phyloP scores from a whole-genome alignment of 1,139 yeast genomes.

The Maudiozyma humilis region DNA sequence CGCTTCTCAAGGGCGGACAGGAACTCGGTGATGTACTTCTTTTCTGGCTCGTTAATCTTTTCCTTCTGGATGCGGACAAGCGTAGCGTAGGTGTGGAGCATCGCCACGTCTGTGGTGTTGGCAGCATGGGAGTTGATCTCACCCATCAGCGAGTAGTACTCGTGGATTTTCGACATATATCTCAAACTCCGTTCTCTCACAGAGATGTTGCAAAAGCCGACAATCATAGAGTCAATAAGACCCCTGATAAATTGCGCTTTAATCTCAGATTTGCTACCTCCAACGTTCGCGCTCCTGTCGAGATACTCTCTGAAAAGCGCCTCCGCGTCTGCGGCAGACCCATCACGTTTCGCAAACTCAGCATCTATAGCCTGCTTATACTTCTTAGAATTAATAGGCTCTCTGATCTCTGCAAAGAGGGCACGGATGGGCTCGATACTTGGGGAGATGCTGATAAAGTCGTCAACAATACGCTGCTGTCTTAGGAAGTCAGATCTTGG shows the following conservation, averaged over 20 bases:
- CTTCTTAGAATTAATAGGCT: constrained; percentile 16
- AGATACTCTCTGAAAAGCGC: constrained; percentile 19
- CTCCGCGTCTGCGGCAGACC: constrained; percentile 20
- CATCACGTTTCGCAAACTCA: constrained; percentile 19
- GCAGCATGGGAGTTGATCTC: constrained; percentile 1
- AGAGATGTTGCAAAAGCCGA: constrained; percentile 3
- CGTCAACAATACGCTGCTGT: constrained; percentile 16
- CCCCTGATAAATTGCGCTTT: constrained; percentile 5
- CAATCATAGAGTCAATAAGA: constrained; percentile 2
- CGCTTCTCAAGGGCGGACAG: not conserved
- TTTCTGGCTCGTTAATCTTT: not conserved
- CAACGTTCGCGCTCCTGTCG: not conserved
- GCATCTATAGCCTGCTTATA: constrained; percentile 20
- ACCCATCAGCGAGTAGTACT: constrained; percentile 3
- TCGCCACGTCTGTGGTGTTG: not conserved
- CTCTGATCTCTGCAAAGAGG: constrained; percentile 17
- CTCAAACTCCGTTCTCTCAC: not conserved
- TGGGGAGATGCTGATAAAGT: constrained; percentile 19
- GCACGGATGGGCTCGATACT: constrained; percentile 17
- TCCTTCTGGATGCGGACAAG: not conserved
- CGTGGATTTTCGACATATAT: constrained; percentile 4
- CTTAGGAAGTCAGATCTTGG: constrained; percentile 12
- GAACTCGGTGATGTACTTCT: not conserved
- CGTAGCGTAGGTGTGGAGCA: constrained; percentile 3
- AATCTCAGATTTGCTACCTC: not conserved